Evolutionary conservation across 1,284 basidiomycete genomes (phyloP), one percentile per base, ranked within the genome.

Genomic region (Tylopilus sp.): DNA sequence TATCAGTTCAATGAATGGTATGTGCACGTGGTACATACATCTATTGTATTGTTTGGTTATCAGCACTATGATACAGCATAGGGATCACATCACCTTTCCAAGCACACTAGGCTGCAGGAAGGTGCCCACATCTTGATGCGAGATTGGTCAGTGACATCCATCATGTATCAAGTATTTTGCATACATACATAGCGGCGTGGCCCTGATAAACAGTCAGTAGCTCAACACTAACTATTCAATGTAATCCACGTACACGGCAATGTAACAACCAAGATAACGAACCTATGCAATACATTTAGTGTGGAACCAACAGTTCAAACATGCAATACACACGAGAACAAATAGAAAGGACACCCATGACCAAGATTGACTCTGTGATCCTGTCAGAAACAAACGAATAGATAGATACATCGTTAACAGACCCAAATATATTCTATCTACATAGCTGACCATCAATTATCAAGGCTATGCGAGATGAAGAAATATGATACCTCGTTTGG

Each of bases 401-500:
- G 15, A n/a, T 11, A 11, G 22, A 11, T 20, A 7, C 4, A 15
- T 24, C 7, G 10, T 48, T 10, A 11, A 28, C 55, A 2, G 4
- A 57, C 56, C 56, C 56, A 58, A 42, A 57, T 14, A n/a, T 54
- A 43, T 33, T 58, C 33, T 22, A 57, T 28, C 56, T 54, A 7
- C 7, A 20, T 22, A 19, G n/a, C n/a, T n/a, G n/a, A n/a, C n/a
- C n/a, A n/a, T n/a, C n/a, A n/a, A n/a, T n/a, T n/a, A n/a, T n/a
- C n/a, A n/a, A n/a, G n/a, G n/a, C n/a, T n/a, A n/a, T n/a, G n/a
- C n/a, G n/a, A n/a, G n/a, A n/a, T n/a, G n/a, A n/a, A n/a, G n/a
- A n/a, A n/a, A n/a, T n/a, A n/a, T n/a, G n/a, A 25, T 42, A 63
- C 59, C 49, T 63, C 59, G 36, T 29, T 47, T 6, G 50, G 31